These are phyloP conservation scores for Leishmania gerbilli DNA, from an alignment of 208 protist species.

Conservation along the genomic window DNA sequence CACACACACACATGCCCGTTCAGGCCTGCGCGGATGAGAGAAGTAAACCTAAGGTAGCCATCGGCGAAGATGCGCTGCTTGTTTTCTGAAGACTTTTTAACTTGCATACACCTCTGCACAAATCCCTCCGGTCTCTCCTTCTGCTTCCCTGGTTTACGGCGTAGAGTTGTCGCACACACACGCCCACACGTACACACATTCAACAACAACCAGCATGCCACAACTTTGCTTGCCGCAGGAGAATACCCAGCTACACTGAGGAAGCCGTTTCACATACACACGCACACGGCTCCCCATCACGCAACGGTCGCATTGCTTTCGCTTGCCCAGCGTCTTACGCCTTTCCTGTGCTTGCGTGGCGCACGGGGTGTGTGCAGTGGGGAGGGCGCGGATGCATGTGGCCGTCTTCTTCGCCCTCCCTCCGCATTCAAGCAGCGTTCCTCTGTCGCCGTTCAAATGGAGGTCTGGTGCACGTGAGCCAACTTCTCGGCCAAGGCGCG, in stretches of 20 bases:
- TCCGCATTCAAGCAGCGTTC: background rate
- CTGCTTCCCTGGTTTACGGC: background rate
- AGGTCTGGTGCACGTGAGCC: slow-evolving; percentile 39
- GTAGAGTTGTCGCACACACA: background rate
- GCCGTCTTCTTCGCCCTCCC: background rate
- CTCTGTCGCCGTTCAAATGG: background rate
- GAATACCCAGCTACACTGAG: background rate
- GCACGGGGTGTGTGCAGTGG: background rate
- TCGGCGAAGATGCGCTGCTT: background rate
- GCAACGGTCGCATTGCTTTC: background rate
- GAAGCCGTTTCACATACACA: background rate
- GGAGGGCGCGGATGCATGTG: background rate
- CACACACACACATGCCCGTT: no score
- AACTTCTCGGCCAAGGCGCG: slow-evolving; percentile 53
- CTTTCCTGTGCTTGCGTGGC: background rate
- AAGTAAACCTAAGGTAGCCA: background rate
- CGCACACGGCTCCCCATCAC: background rate
- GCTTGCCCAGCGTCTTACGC: background rate
- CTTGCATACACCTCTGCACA: background rate
- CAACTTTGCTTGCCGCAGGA: background rate
- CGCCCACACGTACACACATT: no score
- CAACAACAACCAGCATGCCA: background rate
- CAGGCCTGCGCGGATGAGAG: background rate
- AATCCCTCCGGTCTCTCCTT: background rate
- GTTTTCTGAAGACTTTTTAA: background rate